phyloP scores from a whole-genome alignment of 2,329 filamentous ascomycete genomes.

The Cladosporium austrohemisphaericum region DNA sequence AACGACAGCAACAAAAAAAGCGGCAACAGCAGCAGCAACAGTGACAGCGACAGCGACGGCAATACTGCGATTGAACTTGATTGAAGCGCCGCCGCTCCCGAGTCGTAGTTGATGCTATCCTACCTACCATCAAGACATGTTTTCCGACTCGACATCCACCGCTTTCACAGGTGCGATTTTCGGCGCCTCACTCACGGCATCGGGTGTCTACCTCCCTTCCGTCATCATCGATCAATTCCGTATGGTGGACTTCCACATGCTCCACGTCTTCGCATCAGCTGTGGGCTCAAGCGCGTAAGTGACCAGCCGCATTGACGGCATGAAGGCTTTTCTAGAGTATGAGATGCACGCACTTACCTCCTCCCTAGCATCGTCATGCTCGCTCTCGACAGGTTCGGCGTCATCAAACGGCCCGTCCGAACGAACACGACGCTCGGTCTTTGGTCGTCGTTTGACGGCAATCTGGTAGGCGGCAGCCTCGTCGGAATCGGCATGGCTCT shows the following conservation, averaged over 20 bases:
- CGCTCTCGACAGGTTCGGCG: slow-evolving; percentile 1
- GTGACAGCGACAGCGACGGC: background rate
- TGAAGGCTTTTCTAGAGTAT: slow-evolving; percentile 3
- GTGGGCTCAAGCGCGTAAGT: slow-evolving; percentile 60
- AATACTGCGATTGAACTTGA: background rate
- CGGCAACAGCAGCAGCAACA: too few relatives aligned
- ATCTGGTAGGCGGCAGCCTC: slow-evolving; percentile 59
- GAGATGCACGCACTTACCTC: too few relatives aligned
- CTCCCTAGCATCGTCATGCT: slow-evolving; percentile 42
- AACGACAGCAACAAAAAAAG: too few relatives aligned
- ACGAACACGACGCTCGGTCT: slow-evolving; percentile 51
- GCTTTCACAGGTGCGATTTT: slow-evolving; percentile 51
- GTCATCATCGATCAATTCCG: slow-evolving; percentile 60
- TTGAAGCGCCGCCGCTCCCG: background rate
- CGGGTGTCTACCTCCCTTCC: slow-evolving; percentile 52
- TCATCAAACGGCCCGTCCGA: slow-evolving; percentile 39
- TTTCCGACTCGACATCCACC: background rate
- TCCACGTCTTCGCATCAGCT: slow-evolving; percentile 61
- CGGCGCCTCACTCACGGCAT: slow-evolving; percentile 57
- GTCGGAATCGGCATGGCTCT: slow-evolving; percentile 65
- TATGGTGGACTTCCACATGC: slow-evolving; percentile 62
- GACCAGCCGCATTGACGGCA: background rate
- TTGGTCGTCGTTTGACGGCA: slow-evolving; percentile 57
- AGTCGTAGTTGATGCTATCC: background rate
- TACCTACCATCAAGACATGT: background rate